phyloP scores from a whole-genome alignment of 2,329 filamentous ascomycete genomes.

The Fusarium sororula region DNA sequence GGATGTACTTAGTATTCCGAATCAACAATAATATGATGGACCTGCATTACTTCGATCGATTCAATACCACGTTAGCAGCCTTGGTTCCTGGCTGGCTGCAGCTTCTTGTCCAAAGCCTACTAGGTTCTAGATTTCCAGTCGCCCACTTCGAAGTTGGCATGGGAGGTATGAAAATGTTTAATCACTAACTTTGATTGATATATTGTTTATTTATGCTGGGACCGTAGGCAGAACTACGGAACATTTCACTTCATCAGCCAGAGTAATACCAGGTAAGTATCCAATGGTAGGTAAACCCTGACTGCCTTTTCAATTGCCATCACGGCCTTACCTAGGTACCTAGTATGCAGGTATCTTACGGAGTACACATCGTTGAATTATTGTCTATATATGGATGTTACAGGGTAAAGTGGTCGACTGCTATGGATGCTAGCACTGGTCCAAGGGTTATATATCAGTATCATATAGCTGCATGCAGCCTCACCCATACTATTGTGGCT shows the following conservation, averaged over 20 bases:
- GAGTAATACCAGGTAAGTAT: neutral
- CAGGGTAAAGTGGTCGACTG: neutral
- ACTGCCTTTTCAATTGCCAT: neutral
- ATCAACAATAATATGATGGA: constrained; percentile 7
- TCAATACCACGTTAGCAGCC: constrained; percentile 16
- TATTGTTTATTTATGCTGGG: neutral
- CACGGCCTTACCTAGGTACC: neutral
- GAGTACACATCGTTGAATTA: neutral
- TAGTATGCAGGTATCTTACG: neutral
- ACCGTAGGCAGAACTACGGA: neutral
- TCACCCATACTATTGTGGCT: neutral
- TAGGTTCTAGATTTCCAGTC: constrained; percentile 4
- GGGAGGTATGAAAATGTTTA: neutral
- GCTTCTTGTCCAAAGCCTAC: neutral
- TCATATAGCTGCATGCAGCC: neutral
- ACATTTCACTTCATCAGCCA: neutral
- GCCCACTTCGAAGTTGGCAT: neutral
- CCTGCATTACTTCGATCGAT: constrained; percentile 18
- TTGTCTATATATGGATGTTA: neutral
- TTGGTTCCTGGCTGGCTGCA: constrained; percentile 15
- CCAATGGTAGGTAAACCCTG: neutral
- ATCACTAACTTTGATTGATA: neutral
- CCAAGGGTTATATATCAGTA: neutral
- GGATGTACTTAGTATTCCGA: neutral
- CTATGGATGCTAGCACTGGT: neutral